Evolutionary conservation across 179 eudicot genomes (phyloP).

Genomic region (Gypsophila paniculata): DNA sequence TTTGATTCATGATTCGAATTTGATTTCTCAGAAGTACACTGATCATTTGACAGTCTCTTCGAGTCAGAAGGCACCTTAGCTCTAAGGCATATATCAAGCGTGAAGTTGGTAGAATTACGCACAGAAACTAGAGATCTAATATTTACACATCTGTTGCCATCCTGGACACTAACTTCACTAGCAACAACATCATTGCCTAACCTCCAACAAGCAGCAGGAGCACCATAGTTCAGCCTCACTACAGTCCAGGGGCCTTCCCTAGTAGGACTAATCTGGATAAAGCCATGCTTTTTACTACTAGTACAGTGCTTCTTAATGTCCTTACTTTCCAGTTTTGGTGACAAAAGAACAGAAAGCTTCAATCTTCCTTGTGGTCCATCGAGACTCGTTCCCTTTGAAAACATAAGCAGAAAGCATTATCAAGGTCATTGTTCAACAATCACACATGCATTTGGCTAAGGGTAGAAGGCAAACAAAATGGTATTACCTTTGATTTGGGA

Average conservation of each 20-base stretch:
- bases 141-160: conserved; percentile 80
- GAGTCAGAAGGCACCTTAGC: conserved; percentile 38
- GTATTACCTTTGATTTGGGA: conserved; percentile 46
- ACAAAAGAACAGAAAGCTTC: conserved; percentile 57
- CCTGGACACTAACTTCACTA: conserved; percentile 76
- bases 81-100: conserved; percentile 71
- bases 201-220: conserved; percentile 95
- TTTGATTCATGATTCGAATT: conserved; percentile 30
- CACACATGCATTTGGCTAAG: background rate
- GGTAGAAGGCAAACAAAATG: background rate
- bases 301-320: conserved; percentile 31
- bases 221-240: conserved; percentile 81
- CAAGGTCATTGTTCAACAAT: conserved; percentile 11
- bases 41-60: conserved; percentile 30
- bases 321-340: conserved; percentile 46
- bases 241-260: conserved; percentile 92
- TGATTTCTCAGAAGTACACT: conserved; percentile 28
- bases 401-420: conserved; percentile 32
- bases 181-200: conserved; percentile 87
- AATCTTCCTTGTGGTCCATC: conserved; percentile 48
- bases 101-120: conserved; percentile 63
- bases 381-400: conserved; percentile 25
- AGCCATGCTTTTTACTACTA: conserved; percentile 52
- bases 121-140: conserved; percentile 90
- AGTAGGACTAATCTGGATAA: conserved; percentile 80